phyloP scores from a whole-genome alignment of 139 green algal genomes.

The Astrephomene gubernaculifera region DNA sequence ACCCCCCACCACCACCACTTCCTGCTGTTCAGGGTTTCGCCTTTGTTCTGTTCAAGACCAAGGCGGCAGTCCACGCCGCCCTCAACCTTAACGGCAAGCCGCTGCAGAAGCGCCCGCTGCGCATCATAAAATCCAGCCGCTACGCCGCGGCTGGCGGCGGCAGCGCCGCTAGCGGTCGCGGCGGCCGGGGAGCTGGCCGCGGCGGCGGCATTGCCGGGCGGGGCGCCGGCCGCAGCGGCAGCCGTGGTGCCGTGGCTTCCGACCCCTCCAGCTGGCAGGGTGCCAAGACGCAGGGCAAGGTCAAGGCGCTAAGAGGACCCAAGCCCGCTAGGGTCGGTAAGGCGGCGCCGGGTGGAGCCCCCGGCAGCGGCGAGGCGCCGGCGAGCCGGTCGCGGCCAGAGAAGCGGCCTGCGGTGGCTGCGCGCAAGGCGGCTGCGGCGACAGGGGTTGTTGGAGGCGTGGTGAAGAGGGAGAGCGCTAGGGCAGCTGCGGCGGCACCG shows the following conservation, averaged over 20 bases:
- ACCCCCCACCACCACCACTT: not conserved
- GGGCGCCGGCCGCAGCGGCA: no score
- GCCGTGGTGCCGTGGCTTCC: not conserved
- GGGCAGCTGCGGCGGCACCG: not conserved
- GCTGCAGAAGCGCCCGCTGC: constrained; percentile 60
- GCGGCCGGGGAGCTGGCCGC: not conserved
- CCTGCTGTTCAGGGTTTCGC: constrained; percentile 67
- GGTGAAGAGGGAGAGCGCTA: not conserved
- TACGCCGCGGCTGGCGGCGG: not conserved
- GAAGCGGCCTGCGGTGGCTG: constrained; percentile 43
- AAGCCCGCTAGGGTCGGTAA: constrained; percentile 1
- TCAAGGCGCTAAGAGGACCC: constrained; percentile 30
- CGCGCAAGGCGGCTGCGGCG: constrained; percentile 25
- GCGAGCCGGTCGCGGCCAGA: not conserved
- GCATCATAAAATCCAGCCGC: constrained; percentile 55
- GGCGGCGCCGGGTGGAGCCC: not conserved
- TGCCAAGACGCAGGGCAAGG: constrained; percentile 62
- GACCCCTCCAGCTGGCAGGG: constrained; percentile 63
- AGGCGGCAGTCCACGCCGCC: constrained; percentile 57
- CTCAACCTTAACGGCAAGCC: constrained; percentile 54
- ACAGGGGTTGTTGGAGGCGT: not conserved
- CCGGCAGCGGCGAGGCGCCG: not conserved
- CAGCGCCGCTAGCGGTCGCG: not conserved
- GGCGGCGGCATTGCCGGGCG: not conserved
- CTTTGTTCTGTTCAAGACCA: constrained; percentile 80